Evolutionary conservation across 2,329 filamentous ascomycete genomes (phyloP), one percentile per base, ranked within the genome.

Genomic region (Grosmannia huntii): DNA sequence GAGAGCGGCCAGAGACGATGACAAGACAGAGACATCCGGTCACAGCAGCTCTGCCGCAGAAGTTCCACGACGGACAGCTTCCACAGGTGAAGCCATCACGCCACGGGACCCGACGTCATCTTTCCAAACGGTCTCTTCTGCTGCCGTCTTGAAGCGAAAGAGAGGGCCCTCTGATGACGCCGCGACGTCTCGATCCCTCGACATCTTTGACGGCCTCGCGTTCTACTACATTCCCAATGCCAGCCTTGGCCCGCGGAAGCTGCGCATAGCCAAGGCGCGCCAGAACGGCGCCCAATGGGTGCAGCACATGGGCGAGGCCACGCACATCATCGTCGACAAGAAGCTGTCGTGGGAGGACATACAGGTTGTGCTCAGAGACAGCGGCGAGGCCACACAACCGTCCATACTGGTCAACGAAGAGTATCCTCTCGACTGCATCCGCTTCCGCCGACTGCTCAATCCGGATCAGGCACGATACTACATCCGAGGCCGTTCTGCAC

Each of bases 211-310:
- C 51, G 77, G 72, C 0, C 69, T 87, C n/a, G 68, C 72, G 0
- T 86, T 90, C 62, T 88, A 83, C 71, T 96, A 94, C 68, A 82
- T 95, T 6, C 92, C 90, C 0, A 87, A 94, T 63, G 82, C 90
- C 62, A 86, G 92, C 62, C 78, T 87, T 53, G 81, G 85, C 12
- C 75, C 80, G 9, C 81, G 91, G 46, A 81, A 81, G 57, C 70
- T 84, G 59, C 84, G 88, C 4, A 95, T 96, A 56, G 79, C 79
- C 33, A 90, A 86, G 68, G 85, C 87, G 0, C 78, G 82, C 56
- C 84, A 90, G 65, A 84, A 84, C 68, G 92, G 92, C 50, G 92
- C 86, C 1, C 72, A 68, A 1, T 94, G 90, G 84, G 79, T 82
- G 31, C 78, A 77, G 55, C 71, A 76, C 0, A 81, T 85, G 66